Evolutionary conservation across 352 stramenopile genomes (phyloP).

Genomic region (Pythium utonaiense): DNA sequence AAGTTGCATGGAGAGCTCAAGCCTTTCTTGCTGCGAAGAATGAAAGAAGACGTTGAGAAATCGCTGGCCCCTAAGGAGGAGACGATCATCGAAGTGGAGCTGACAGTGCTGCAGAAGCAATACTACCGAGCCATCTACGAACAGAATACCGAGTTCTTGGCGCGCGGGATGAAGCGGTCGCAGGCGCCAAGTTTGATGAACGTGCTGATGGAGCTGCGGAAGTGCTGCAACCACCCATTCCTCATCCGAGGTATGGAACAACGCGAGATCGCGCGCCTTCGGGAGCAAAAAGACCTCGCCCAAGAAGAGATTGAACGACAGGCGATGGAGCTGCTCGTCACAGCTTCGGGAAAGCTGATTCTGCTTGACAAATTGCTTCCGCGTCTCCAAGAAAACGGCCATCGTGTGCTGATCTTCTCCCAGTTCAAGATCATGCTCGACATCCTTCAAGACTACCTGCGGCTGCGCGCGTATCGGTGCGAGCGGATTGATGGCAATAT

Average conservation of each 20-base stretch:
- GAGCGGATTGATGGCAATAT: conserved; percentile 99
- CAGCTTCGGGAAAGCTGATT: conserved; percentile 96
- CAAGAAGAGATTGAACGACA: conserved; percentile 55
- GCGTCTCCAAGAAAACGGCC: conserved; percentile 92
- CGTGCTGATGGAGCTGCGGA: conserved; percentile 92
- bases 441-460: conserved; percentile 98
- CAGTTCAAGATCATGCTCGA: conserved; percentile 99
- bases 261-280: conserved; percentile 58
- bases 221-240: conserved; percentile 94
- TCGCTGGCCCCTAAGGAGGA: conserved; percentile 87
- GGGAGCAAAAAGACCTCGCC: conserved; percentile 45
- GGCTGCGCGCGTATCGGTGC: conserved; percentile 88
- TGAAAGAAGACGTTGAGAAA: conserved; percentile 91
- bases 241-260: conserved; percentile 89
- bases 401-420: conserved; percentile 98
- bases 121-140: conserved; percentile 93
- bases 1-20: conserved; percentile 86
- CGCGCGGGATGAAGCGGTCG: conserved; percentile 59
- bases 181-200: conserved; percentile 88
- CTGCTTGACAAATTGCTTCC: conserved; percentile 99
- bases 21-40: conserved; percentile 78
- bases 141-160: conserved; percentile 90
- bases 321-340: conserved; percentile 89
- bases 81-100: conserved; percentile 89
- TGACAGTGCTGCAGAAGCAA: conserved; percentile 89